Evolutionary conservation across 805 yeast genomes (phyloP).

Genomic region (Kodamaea leandrae): DNA sequence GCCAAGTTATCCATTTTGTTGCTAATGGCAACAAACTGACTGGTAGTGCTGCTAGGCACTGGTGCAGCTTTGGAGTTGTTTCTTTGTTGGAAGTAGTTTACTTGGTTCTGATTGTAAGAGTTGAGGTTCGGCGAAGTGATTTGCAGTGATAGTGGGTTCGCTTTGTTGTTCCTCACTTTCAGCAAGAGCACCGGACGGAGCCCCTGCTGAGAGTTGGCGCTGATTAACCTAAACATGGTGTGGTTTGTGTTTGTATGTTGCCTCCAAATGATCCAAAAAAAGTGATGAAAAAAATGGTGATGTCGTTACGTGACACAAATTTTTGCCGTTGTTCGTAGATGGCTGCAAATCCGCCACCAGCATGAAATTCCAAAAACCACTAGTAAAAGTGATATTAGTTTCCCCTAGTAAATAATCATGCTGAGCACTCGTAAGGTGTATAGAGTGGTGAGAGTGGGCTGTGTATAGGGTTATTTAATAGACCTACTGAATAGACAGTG

Average conservation of each 20-base stretch:
- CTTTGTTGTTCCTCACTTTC: slow-evolving; percentile 33
- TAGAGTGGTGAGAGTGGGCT: too few relatives aligned
- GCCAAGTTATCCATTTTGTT: slow-evolving; percentile 6
- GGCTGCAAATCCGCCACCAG: too few relatives aligned
- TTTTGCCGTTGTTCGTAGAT: too few relatives aligned
- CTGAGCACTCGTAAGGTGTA: too few relatives aligned
- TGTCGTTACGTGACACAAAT: background rate
- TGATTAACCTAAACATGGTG: slow-evolving; percentile 37
- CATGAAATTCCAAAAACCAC: too few relatives aligned
- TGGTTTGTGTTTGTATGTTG: too few relatives aligned
- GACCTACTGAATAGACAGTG: too few relatives aligned
- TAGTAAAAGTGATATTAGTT: too few relatives aligned
- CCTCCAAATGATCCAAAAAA: background rate
- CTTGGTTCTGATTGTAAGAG: slow-evolving; percentile 3
- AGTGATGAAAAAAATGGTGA: background rate
- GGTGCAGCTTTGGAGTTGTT: slow-evolving; percentile 6
- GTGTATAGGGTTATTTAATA: too few relatives aligned
- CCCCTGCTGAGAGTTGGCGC: slow-evolving; percentile 35
- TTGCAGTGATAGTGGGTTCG: slow-evolving; percentile 9
- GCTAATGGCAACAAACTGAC: background rate
- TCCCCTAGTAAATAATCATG: too few relatives aligned
- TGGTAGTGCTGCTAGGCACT: slow-evolving; percentile 1
- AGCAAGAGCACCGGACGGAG: slow-evolving; percentile 37
- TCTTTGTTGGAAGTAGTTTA: slow-evolving; percentile 7
- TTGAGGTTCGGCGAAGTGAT: background rate